Base-by-base conservation (phyloP, 495 filamentous ascomycete genomes). In the Thozetella sp. region DNA sequence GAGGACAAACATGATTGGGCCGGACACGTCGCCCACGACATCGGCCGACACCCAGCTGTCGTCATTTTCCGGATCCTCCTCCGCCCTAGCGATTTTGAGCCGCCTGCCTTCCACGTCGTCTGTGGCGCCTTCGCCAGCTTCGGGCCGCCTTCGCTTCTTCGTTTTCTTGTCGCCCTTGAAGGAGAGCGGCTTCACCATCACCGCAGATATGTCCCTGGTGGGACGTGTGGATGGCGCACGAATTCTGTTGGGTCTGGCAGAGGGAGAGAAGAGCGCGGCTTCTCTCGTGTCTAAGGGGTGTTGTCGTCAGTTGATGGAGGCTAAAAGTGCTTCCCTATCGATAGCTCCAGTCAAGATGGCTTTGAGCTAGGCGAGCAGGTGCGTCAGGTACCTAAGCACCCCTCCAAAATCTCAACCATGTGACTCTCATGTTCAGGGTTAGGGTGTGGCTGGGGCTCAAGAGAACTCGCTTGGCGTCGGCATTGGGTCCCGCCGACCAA, bases 121-220 rank as follows among this genome's bases (percentile, higher is more conserved):
- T 22, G 63, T 62, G 9, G 70, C 55, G 2, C 71, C 57, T 60
- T 72, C 75, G 58, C 70, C 76, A 63, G 75, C 74, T 62, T 77
- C 76, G 40, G 76, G 67, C 46, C 87, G 82, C 77, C 97, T 98
- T 70, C 93, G 85, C 74, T 97, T 98, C 72, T 96, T 98, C 23
- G 86, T 76, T 75, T 94, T 93, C 72, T 93, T 97, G 74, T 99
- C 96, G 79, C 95, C 95, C 79, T 99, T 99, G 80, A 99, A 99
- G 37, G 84, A 80, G 48, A 99, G 81, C 48, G 94, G 84, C 72
- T 96, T 97, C 54, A 96, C 83, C 85, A 88, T 88, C 3, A 58
- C 63, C 63, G 45, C 10, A 11, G 27, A 27, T 37, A 25, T 17
- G n/a, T 10, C 13, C 6, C 26, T 54, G 54, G 53, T 24, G n/a